Conservation (phyloP, 139 green algal species). For the Chlamydomonas urium region DNA sequence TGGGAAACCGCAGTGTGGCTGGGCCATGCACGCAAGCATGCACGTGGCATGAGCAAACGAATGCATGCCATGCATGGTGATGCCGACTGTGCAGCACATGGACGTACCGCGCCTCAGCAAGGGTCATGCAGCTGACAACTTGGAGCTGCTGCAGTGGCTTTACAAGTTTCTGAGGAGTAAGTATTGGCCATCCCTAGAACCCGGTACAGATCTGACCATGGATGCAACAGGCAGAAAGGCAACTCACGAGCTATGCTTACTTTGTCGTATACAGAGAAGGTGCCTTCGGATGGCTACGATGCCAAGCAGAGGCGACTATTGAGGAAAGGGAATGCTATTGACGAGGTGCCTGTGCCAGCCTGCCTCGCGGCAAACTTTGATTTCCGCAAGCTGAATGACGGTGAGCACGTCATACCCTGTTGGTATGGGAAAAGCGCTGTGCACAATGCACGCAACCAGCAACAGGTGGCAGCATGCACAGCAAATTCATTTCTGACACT, state of each 20-base stretch:
- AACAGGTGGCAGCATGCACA: not conserved
- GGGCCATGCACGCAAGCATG: not conserved
- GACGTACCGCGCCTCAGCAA: not conserved
- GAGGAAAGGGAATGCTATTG: not conserved
- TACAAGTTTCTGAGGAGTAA: slow-evolving; percentile 12
- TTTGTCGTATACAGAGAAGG: slow-evolving; percentile 1
- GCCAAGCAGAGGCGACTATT: not conserved
- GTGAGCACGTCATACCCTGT: not conserved
- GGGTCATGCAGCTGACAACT: slow-evolving; percentile 3
- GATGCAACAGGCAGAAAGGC: not conserved
- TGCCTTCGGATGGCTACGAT: not conserved
- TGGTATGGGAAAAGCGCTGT: not conserved
- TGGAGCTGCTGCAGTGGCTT: slow-evolving; percentile 13
- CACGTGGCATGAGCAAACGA: not conserved
- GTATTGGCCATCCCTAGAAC: not conserved
- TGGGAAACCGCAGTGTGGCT: not conserved
- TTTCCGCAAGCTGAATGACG: not conserved
- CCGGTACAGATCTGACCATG: not conserved
- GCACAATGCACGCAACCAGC: not conserved
- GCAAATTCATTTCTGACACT: not conserved
- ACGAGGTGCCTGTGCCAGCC: slow-evolving; percentile 1
- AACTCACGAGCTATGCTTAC: not conserved
- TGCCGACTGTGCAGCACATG: not conserved
- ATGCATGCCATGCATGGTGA: not conserved
- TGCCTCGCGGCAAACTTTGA: slow-evolving; percentile 4